Evolutionary conservation across 768 basidiomycete genomes (phyloP).

Genomic region (Tephrocybe sp.): DNA sequence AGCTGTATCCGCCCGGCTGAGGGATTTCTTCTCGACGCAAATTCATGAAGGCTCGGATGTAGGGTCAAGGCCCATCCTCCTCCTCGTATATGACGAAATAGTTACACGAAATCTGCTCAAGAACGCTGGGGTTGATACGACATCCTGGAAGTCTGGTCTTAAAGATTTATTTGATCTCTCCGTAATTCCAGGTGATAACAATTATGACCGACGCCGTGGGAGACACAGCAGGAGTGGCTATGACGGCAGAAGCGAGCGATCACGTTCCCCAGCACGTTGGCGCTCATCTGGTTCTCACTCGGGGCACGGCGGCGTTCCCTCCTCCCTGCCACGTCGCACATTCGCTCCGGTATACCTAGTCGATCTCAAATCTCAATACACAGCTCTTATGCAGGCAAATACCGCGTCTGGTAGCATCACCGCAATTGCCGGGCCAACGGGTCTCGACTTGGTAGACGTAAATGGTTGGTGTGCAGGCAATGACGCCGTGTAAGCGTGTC

Average conservation of each 20-base stretch:
- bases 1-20: constrained; percentile 19
- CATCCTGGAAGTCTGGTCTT: constrained; percentile 42
- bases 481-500: constrained; percentile 43
- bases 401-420: constrained; percentile 21
- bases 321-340: background rate
- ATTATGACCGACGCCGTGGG: background rate
- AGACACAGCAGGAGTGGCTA: constrained; percentile 5
- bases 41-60: background rate
- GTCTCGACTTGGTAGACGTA: constrained; percentile 31
- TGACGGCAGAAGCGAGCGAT: constrained; percentile 13
- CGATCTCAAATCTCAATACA: constrained; percentile 38
- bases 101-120: constrained; percentile 38
- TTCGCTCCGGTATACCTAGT: constrained; percentile 38
- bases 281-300: background rate
- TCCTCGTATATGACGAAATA: constrained; percentile 47
- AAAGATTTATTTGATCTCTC: constrained; percentile 27
- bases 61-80: constrained; percentile 32
- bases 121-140: constrained; percentile 40
- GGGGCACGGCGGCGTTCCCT: background rate
- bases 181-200: constrained; percentile 1
- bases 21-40: constrained; percentile 21
- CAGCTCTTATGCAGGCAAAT: constrained; percentile 35
- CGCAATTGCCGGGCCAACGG: constrained; percentile 27
- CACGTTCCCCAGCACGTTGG: constrained; percentile 23
- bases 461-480: constrained; percentile 49